Evolutionary conservation across 257 asterid genomes (phyloP).

Genomic region (Voacanga thouarsii): DNA sequence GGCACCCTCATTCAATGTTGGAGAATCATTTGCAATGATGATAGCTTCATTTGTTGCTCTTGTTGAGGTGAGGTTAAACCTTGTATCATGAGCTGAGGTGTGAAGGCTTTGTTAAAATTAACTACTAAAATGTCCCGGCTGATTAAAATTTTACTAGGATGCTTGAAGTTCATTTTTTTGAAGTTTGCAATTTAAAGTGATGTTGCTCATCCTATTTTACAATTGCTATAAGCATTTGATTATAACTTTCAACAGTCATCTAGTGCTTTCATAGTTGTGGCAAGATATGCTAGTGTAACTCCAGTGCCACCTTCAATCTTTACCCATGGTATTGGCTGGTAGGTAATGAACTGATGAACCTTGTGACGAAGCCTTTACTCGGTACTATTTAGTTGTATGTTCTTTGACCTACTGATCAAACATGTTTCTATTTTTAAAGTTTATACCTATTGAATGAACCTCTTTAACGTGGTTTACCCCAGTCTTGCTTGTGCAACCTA

Average conservation of each 20-base stretch:
- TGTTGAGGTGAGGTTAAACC: conserved; percentile 59
- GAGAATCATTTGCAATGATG: conserved; percentile 99
- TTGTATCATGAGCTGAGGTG: background rate
- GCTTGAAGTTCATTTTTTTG: background rate
- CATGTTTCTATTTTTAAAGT: background rate
- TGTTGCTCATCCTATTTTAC: background rate
- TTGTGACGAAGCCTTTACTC: background rate
- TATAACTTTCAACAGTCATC: conserved; percentile 56
- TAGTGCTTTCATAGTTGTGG: conserved; percentile 81
- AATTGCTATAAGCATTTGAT: background rate
- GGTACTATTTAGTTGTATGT: background rate
- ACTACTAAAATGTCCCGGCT: background rate
- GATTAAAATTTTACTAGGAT: background rate
- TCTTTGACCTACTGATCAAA: background rate
- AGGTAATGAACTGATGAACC: conserved; percentile 39
- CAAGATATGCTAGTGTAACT: conserved; percentile 92
- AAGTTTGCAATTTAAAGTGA: background rate
- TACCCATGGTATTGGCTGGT: conserved; percentile 97
- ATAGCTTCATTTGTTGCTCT: conserved; percentile 83
- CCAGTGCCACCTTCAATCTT: conserved; percentile 90
- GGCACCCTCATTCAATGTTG: conserved; percentile 83
- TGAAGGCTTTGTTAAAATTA: background rate
- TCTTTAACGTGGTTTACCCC: background rate
- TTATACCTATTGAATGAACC: background rate
- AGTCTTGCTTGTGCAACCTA: no score